phyloP scores from a whole-genome alignment of 208 protist genomes.

The Leishmania turanica region DNA sequence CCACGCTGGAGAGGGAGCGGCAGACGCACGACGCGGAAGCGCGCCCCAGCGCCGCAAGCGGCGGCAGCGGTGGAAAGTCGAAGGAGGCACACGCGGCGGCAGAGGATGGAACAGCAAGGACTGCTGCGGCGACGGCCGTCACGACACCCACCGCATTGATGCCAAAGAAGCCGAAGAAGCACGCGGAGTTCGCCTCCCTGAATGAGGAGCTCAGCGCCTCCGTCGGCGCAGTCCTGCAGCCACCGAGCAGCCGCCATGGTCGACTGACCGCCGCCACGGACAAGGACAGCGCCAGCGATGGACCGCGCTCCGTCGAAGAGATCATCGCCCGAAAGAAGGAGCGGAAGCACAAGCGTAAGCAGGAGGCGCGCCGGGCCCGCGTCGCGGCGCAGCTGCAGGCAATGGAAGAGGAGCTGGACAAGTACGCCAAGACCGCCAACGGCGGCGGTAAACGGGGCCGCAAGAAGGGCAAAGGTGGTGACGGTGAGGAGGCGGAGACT shows the following conservation, averaged over 20 bases:
- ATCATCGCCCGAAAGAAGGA: conserved; percentile 87
- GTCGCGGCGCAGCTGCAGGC: conserved; percentile 42
- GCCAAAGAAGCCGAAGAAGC: conserved; percentile 18
- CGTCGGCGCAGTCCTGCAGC: conserved; percentile 26
- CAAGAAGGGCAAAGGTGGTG: conserved; percentile 19
- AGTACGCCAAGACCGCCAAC: conserved; percentile 37
- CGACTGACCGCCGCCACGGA: neutral
- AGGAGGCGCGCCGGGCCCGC: conserved; percentile 51
- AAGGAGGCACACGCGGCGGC: neutral
- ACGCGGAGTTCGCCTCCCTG: conserved; percentile 26
- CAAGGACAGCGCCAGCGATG: neutral
- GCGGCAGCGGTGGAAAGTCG: neutral
- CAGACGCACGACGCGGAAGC: neutral
- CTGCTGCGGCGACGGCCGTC: neutral
- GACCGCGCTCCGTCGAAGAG: conserved; percentile 37
- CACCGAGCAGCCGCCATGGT: conserved; percentile 2
- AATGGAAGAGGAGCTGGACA: conserved; percentile 50
- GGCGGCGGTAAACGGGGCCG: conserved; percentile 26
- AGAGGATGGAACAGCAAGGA: no score
- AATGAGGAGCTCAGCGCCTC: conserved; percentile 41
- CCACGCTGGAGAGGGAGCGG: conserved; percentile 22
- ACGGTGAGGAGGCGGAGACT: conserved; percentile 22
- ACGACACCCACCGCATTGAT: neutral
- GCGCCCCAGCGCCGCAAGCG: neutral
- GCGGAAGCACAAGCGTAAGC: conserved; percentile 74